phyloP scores from a whole-genome alignment of 2,329 filamentous ascomycete genomes.

The Claviceps monticola region DNA sequence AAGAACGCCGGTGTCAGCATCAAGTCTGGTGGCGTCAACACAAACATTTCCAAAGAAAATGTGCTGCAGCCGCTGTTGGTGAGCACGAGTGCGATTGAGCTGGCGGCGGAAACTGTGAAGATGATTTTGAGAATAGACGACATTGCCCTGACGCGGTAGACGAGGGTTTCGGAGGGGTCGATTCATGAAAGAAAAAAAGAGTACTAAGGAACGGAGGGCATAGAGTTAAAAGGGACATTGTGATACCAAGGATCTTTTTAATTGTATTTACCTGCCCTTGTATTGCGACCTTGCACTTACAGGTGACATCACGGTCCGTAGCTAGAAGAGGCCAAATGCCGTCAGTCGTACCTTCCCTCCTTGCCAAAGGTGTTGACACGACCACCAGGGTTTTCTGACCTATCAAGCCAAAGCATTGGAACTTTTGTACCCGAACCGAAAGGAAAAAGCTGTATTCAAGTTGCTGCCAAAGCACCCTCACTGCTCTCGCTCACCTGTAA shows the following conservation, averaged over 20 bases:
- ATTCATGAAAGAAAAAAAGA: slow-evolving; percentile 2
- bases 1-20: slow-evolving; percentile 95
- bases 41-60: slow-evolving; percentile 92
- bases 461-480: background rate
- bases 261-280: background rate
- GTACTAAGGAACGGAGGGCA: slow-evolving; percentile 5
- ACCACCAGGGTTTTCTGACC: background rate
- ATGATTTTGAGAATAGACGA: slow-evolving; percentile 64
- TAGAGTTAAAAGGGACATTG: slow-evolving; percentile 6
- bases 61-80: slow-evolving; percentile 92
- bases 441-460: background rate
- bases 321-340: background rate
- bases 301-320: no score
- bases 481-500: background rate
- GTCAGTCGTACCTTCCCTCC: background rate
- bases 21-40: slow-evolving; percentile 92
- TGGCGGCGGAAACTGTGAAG: slow-evolving; percentile 97
- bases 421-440: background rate
- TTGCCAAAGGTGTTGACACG: background rate
- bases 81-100: slow-evolving; percentile 91
- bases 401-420: no score
- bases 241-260: slow-evolving; percentile 4
- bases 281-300: background rate
- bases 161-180: slow-evolving; percentile 14
- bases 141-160: slow-evolving; percentile 46